Conservation (phyloP, 352 stramenopile genomes). For the Phytophthora cryptogea region DNA sequence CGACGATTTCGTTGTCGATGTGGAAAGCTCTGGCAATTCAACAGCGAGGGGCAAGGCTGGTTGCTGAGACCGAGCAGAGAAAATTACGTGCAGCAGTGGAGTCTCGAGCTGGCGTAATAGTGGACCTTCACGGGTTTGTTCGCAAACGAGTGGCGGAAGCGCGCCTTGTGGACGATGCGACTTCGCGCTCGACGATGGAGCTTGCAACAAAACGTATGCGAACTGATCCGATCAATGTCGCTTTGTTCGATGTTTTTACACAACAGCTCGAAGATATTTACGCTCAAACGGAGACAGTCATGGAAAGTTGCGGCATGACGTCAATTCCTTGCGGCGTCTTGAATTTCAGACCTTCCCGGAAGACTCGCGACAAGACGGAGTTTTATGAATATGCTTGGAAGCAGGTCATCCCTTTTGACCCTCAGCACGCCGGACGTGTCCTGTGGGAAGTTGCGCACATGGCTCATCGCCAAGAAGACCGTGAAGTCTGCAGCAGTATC, state of each 20-base stretch:
- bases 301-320: conserved; percentile 11
- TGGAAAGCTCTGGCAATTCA: conserved; percentile 22
- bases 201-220: background rate
- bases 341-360: conserved; percentile 5
- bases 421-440: conserved; percentile 1
- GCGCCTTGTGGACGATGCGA: background rate
- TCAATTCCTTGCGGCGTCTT: background rate
- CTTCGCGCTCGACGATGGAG: background rate
- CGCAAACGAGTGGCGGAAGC: conserved; percentile 4
- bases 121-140: conserved; percentile 10
- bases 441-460: conserved; percentile 18
- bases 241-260: conserved; percentile 10
- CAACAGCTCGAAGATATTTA: conserved; percentile 12
- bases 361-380: conserved; percentile 1
- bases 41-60: conserved; percentile 9
- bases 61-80: conserved; percentile 14
- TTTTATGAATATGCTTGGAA: conserved; percentile 14
- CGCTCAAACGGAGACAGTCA: conserved; percentile 12
- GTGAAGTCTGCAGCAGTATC: background rate
- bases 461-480: conserved; percentile 9
- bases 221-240: background rate
- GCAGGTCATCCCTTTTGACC: conserved; percentile 8
- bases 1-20: background rate
- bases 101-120: conserved; percentile 6
- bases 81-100: conserved; percentile 4